Evolutionary conservation across 2,329 filamentous ascomycete genomes (phyloP), one percentile per base, ranked within the genome.

Genomic region (Chrysosporium queenslandicum): DNA sequence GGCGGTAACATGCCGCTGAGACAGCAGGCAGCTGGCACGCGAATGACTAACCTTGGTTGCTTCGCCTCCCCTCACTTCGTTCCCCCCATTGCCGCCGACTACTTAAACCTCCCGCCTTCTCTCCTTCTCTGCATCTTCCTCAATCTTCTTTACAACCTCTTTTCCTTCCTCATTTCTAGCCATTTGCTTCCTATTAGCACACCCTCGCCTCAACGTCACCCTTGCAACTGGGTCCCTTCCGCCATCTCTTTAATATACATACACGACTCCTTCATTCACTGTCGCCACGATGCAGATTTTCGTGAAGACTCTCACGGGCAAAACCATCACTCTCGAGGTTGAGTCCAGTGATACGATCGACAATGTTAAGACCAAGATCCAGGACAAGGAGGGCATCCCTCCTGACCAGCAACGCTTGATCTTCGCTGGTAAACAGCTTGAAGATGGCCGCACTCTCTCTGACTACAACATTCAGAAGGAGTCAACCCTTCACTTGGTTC

Each of bases 251-350:
- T 49, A 5, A 4, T 8, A 40, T 40, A 21, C 18, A 48, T 29
- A 5, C 25, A 40, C 18, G 51, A 16, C 58, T 46, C 50, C 50
- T 29, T 14, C 27, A 16, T 16, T 25, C 47, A 54, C 58, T 57
- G 61, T 53, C 59, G 68, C 60, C 73, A 82, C 61, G 72, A 94
- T 95, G 90, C 90, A 95, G 80, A 95, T 96, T 79, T 96, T 95
- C 74, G 90, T 95, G 66, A 95, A 95, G 84, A 95, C 89, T 63
- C 81, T 83, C 50, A 83, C 80, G 57, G 80, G 80, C 63, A 82
- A 75, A 69, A 74, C 72, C 60, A 76, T 76, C 68, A 72, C 66
- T 56, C 66, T 70, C 56, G 74, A 76, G 71, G 73, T 75, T 53
- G 71, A 74, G 62, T 72, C 71, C 30, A 68, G 64, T 60, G 71